Conservation (phyloP, 2,329 filamentous ascomycete genomes). For the Neopestalotiopsis sp. region DNA sequence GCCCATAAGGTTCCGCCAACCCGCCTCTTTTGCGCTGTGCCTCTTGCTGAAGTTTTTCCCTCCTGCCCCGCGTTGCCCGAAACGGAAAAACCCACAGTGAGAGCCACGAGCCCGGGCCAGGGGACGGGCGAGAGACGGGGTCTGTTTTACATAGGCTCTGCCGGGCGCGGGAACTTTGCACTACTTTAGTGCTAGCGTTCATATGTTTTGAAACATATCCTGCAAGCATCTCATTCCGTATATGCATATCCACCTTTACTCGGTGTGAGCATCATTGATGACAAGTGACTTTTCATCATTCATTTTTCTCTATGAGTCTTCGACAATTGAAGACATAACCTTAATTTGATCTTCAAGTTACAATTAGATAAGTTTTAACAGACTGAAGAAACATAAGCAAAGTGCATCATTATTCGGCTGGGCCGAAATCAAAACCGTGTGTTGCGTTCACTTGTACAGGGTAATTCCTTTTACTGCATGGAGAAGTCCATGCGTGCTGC, state of each 20-base stretch:
- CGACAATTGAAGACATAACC: too few species aligned
- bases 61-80: conserved; percentile 1
- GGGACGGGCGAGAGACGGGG: neutral
- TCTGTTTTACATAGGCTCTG: too few species aligned
- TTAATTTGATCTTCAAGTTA: too few species aligned
- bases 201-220: neutral
- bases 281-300: neutral
- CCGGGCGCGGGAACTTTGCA: too few species aligned
- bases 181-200: too few species aligned
- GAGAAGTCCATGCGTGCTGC: neutral
- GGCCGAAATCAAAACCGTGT: neutral
- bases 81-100: neutral
- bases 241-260: neutral
- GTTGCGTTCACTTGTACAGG: neutral
- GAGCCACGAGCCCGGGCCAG: neutral
- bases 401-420: neutral
- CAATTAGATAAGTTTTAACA: too few species aligned
- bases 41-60: conserved; percentile 3
- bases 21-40: neutral
- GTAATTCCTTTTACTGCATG: neutral
- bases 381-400: neutral
- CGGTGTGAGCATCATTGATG: too few species aligned
- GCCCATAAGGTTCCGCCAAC: neutral
- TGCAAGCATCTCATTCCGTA: neutral
- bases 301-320: neutral